A percentile compares a stretch with the other conserved stretches of the same genome.
These are phyloP conservation scores for Ilyonectria sp. DNA, from an alignment of 2,329 filamentous ascomycete species.

Conservation along the genomic window DNA sequence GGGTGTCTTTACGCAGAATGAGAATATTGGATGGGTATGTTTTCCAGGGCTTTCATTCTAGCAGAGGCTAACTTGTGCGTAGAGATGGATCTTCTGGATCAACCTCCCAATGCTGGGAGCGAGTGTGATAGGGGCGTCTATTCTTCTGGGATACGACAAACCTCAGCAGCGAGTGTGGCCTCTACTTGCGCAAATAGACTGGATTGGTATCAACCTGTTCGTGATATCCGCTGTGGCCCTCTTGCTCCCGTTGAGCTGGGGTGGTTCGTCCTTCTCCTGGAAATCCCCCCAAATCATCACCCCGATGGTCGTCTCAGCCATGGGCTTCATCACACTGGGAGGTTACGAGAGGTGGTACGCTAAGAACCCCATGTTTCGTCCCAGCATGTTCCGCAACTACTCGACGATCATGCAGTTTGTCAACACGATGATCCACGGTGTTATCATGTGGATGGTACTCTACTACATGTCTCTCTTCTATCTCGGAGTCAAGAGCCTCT, in stretches of 20 bases:
- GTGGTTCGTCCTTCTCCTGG: conserved; percentile 39
- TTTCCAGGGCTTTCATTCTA: neutral
- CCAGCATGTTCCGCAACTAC: conserved; percentile 37
- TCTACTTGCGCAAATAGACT: conserved; percentile 65
- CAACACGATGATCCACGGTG: conserved; percentile 43
- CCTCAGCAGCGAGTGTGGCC: conserved; percentile 9
- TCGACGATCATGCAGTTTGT: conserved; percentile 43
- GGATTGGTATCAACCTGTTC: conserved; percentile 74
- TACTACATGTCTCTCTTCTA: conserved; percentile 49
- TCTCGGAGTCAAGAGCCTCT: conserved; percentile 41
- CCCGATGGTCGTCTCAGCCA: conserved; percentile 69
- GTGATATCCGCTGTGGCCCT: conserved; percentile 38
- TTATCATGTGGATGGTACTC: conserved; percentile 49
- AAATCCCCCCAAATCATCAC: conserved; percentile 61
- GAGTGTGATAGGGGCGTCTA: conserved; percentile 41
- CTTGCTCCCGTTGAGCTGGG: conserved; percentile 38
- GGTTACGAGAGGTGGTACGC: conserved; percentile 35
- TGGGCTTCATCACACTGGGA: conserved; percentile 57
- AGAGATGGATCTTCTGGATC: conserved; percentile 56
- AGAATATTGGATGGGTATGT: conserved; percentile 43
- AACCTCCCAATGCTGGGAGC: conserved; percentile 52
- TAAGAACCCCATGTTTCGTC: conserved; percentile 44
- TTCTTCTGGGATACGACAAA: conserved; percentile 48
- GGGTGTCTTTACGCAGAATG: conserved; percentile 38
- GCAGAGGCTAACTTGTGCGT: conserved; percentile 1